These are phyloP conservation scores for Phytophthora nicotianae DNA, from an alignment of 352 stramenopile species.

Conservation along the genomic window DNA sequence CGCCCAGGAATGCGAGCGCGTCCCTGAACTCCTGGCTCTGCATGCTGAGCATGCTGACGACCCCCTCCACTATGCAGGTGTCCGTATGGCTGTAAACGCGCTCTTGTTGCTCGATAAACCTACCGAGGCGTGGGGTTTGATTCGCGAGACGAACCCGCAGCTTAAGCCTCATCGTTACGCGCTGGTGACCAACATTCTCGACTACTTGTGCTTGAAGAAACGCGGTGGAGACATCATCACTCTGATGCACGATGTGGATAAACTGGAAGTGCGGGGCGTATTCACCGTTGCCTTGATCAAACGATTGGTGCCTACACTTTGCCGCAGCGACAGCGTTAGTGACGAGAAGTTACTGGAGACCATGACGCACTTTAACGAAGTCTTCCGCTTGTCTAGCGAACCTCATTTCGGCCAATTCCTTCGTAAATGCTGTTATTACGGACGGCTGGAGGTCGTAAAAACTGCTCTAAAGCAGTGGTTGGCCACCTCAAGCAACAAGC, in stretches of 20 bases:
- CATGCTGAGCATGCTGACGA: slow-evolving; percentile 35
- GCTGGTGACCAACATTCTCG: slow-evolving; percentile 48
- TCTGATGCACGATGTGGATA: slow-evolving; percentile 42
- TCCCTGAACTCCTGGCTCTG: slow-evolving; percentile 44
- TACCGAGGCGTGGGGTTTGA: slow-evolving; percentile 43
- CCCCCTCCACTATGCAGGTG: slow-evolving; percentile 40
- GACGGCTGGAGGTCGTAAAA: slow-evolving; percentile 37
- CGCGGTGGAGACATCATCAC: slow-evolving; percentile 36
- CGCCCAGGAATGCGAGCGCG: slow-evolving; percentile 54
- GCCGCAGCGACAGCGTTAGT: slow-evolving; percentile 35
- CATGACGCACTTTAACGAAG: slow-evolving; percentile 32
- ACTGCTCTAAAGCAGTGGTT: slow-evolving; percentile 39
- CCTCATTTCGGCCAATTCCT: slow-evolving; percentile 48
- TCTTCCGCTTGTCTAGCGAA: slow-evolving; percentile 44
- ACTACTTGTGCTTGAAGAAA: slow-evolving; percentile 50
- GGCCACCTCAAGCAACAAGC: slow-evolving; percentile 20
- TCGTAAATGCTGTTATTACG: slow-evolving; percentile 44
- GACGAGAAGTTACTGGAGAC: slow-evolving; percentile 46
- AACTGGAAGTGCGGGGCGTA: slow-evolving; percentile 36
- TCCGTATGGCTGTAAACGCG: slow-evolving; percentile 65
- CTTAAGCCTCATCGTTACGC: slow-evolving; percentile 36
- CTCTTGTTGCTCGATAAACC: slow-evolving; percentile 57
- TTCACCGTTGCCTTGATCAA: slow-evolving; percentile 44
- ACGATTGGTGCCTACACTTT: slow-evolving; percentile 45
- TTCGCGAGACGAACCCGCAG: slow-evolving; percentile 35